Base-by-base conservation (phyloP, 345 rosid genomes). In the Brassica incana region DNA sequence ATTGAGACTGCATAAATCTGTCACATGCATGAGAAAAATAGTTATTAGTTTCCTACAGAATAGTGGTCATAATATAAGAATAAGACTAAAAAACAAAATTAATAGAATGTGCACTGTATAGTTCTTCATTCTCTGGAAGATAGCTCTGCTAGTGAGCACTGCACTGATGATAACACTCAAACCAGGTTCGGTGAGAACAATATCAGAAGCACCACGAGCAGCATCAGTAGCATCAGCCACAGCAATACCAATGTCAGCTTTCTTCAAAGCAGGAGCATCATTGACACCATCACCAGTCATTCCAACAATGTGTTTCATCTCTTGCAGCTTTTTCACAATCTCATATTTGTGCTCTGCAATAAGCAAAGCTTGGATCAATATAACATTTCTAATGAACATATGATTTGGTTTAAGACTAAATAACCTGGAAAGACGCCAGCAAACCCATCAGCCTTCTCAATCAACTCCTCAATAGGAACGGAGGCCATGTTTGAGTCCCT, bases 241-340 rank as follows among this genome's bases (percentile, higher is more conserved):
- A 20, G 97, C 97, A 80, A 93, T 91, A 43, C 98, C 98, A 16
- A 93, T 93, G 83, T 91, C 98, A 20, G 97, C 96, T 77, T 83
- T 84, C 87, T 93, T 91, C 35, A 93, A 79, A 33, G 97, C 98
- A 2, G 94, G 98, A 58, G 98, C 97, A 81, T 93, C 98, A 23
- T 93, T 93, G 32, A 93, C 98, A 70, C 97, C 97, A 76, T 93
- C 98, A 10, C 98, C 98, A 1, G 98, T 93, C 98, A 93, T 93
- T 82, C 98, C 97, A 81, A 88, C 93, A 52, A 92, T 89, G 84
- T 92, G 97, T 52, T 52, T 52, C 58, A 52, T 52, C 58, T 52
- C 58, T 52, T 52, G 58, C 58, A 52, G 58, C 8, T 59, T 80
- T 77, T 91, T 88, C 79, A 93, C 98, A 35, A 93, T 93, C 88